phyloP scores from a whole-genome alignment of 2,329 filamentous ascomycete genomes.

The Nectriaceae sp. region DNA sequence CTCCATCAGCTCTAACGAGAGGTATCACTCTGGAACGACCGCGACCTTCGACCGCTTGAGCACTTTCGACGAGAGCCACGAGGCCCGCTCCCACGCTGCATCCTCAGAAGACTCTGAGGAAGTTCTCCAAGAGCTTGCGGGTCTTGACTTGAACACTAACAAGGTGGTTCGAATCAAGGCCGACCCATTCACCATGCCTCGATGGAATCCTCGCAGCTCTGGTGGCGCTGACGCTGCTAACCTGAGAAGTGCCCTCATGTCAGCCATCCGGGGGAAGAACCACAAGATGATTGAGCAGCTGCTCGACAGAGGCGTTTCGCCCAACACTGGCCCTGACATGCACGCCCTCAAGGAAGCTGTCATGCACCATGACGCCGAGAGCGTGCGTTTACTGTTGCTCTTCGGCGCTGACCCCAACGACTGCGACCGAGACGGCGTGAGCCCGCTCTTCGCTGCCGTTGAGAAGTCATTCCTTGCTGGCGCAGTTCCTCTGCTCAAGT shows the following conservation, averaged over 20 bases:
- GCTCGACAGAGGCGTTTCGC: constrained; percentile 57
- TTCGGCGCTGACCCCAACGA: constrained; percentile 61
- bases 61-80: constrained; percentile 32
- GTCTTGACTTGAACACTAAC: constrained; percentile 42
- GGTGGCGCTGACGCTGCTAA: constrained; percentile 44
- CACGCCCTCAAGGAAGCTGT: constrained; percentile 57
- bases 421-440: constrained; percentile 48
- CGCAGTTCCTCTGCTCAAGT: constrained; percentile 62
- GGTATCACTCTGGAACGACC: constrained; percentile 28
- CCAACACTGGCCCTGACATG: constrained; percentile 48
- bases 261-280: constrained; percentile 58
- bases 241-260: constrained; percentile 50
- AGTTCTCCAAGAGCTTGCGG: constrained; percentile 35
- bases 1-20: constrained; percentile 34
- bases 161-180: constrained; percentile 50
- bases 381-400: constrained; percentile 54
- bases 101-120: constrained; percentile 26
- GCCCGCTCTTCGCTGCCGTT: constrained; percentile 52
- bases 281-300: constrained; percentile 59
- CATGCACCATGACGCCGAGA: constrained; percentile 52
- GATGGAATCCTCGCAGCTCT: constrained; percentile 50
- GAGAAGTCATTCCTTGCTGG: constrained; percentile 57
- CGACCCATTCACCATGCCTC: constrained; percentile 53
- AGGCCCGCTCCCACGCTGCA: constrained; percentile 26
- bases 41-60: constrained; percentile 30